Conservation (phyloP, 1,139 yeast genomes). For the Yamadazyma pseudoaaseri region DNA sequence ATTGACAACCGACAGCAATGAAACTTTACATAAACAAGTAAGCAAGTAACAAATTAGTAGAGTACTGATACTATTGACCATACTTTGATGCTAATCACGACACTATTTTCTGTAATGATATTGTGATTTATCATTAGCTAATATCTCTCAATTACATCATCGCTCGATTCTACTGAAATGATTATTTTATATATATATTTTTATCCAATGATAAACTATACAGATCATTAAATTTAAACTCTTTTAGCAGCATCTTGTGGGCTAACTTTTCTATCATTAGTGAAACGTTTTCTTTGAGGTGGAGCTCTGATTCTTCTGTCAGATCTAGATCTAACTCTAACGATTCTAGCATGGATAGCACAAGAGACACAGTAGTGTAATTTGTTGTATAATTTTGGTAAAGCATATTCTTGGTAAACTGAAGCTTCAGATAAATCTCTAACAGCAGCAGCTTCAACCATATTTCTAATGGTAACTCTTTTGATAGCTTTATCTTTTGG, state of each 20-base stretch:
- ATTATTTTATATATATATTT: conserved; percentile 4
- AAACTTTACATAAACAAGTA: too few relatives aligned
- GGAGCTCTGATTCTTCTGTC: conserved; percentile 99
- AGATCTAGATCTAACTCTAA: conserved; percentile 98
- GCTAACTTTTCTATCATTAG: conserved; percentile 92
- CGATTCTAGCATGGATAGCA: conserved; percentile 99
- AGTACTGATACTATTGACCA: too few relatives aligned
- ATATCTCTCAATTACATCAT: too few relatives aligned
- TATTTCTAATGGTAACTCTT: conserved; percentile 99
- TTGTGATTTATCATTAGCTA: too few relatives aligned
- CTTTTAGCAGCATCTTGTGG: conserved; percentile 98
- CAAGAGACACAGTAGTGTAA: conserved; percentile 99
- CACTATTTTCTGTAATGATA: too few relatives aligned
- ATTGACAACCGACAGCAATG: too few relatives aligned
- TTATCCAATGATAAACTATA: conserved; percentile 12
- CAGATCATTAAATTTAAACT: conserved; percentile 37
- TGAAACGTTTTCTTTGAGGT: conserved; percentile 98
- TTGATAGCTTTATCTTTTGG: conserved; percentile 99
- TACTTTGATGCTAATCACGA: too few relatives aligned
- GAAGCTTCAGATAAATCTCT: conserved; percentile 99
- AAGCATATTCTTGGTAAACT: conserved; percentile 98
- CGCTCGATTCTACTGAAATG: too few relatives aligned
- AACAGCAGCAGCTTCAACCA: conserved; percentile 99
- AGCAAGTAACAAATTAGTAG: too few relatives aligned
- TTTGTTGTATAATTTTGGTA: conserved; percentile 99